Evolutionary conservation across 441 rosid genomes (phyloP).

Genomic region (Erodium trifolium): DNA sequence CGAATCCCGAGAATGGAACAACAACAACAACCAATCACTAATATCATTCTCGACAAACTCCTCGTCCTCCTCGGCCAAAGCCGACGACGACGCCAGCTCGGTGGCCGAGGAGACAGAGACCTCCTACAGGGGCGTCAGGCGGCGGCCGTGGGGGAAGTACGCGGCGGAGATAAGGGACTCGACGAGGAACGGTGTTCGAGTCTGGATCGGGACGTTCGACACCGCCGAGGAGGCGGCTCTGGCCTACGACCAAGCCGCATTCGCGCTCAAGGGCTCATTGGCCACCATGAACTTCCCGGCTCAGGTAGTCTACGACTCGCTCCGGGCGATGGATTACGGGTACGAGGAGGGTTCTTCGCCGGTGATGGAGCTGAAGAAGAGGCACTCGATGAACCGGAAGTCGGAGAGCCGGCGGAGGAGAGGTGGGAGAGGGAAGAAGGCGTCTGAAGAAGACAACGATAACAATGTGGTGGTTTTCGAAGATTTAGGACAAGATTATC

Average conservation of each 20-base stretch:
- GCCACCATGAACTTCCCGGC: constrained; percentile 37
- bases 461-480: constrained; percentile 34
- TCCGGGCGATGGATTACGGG: constrained; percentile 24
- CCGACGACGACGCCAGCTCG: constrained; percentile 12
- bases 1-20: too few species aligned
- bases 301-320: constrained; percentile 29
- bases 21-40: constrained; percentile 8
- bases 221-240: constrained; percentile 29
- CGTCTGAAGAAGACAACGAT: constrained; percentile 14
- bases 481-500: constrained; percentile 36
- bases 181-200: too few species aligned
- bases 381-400: constrained; percentile 29
- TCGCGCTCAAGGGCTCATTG: constrained; percentile 33
- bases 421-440: constrained; percentile 26
- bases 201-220: too few species aligned
- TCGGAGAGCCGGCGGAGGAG: constrained; percentile 11
- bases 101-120: constrained; percentile 5
- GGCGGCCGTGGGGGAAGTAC: constrained; percentile 23
- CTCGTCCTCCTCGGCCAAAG: not conserved
- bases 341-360: constrained; percentile 28
- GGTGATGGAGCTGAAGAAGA: constrained; percentile 35
- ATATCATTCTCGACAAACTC: constrained; percentile 9
- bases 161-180: too few species aligned
- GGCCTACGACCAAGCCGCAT: constrained; percentile 47
- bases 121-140: constrained; percentile 35